These are phyloP conservation scores for Scedosporium aurantiacum DNA, from an alignment of 2,329 filamentous ascomycete genomes.

Conservation along the genomic window DNA sequence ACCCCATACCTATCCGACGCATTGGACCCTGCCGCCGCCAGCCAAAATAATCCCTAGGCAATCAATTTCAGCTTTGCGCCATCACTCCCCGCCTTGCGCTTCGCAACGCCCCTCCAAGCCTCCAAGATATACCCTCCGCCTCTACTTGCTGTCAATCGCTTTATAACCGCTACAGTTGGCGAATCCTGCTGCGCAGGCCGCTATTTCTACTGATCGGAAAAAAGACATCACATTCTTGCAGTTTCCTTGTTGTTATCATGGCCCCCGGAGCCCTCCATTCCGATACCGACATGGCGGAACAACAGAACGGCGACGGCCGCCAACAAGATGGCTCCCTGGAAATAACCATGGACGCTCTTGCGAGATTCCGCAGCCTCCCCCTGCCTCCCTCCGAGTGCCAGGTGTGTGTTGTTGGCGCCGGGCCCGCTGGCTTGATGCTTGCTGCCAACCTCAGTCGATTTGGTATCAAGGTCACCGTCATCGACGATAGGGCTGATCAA, in stretches of 20 bases:
- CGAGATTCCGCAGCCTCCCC: constrained; percentile 36
- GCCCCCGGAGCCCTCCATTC: constrained; percentile 24
- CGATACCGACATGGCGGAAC: constrained; percentile 21
- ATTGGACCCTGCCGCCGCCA: background rate
- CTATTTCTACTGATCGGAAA: background rate
- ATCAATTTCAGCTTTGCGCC: background rate
- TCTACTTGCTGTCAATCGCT: background rate
- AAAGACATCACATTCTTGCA: background rate
- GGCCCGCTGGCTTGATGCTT: constrained; percentile 45
- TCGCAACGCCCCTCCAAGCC: background rate
- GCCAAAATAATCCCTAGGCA: background rate
- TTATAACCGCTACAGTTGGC: background rate
- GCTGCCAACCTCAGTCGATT: constrained; percentile 48
- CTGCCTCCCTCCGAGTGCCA: constrained; percentile 33
- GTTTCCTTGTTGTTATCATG: constrained; percentile 15
- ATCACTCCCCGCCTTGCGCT: background rate
- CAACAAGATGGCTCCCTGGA: constrained; percentile 17
- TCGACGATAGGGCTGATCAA: constrained; percentile 58
- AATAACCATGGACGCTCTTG: constrained; percentile 31
- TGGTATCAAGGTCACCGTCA: constrained; percentile 52
- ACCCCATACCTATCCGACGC: background rate
- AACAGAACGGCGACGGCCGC: constrained; percentile 16
- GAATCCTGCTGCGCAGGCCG: constrained; percentile 4
- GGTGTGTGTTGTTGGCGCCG: constrained; percentile 44
- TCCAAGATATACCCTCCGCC: background rate